These are phyloP conservation scores for Apiospora arundinis DNA, from an alignment of 2,329 filamentous ascomycete genomes.

Conservation along the genomic window DNA sequence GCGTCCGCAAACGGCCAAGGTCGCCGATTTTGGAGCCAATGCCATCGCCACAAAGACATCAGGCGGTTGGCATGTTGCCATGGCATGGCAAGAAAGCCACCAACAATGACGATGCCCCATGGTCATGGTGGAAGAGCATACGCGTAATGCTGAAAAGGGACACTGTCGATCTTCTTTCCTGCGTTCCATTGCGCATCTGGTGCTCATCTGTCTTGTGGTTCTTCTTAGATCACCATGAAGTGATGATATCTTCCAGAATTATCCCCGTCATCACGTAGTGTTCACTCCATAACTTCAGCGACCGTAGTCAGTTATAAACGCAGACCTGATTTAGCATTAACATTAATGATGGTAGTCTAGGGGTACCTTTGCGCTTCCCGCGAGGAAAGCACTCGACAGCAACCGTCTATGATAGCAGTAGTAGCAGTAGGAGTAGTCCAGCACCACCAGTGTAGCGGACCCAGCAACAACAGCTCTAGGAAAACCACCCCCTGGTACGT, in stretches of 20 bases:
- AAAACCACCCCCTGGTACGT: too few relatives aligned
- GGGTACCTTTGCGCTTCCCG: background rate
- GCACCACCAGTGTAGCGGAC: too few relatives aligned
- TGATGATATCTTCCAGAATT: too few relatives aligned
- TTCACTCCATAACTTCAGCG: background rate
- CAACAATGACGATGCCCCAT: background rate
- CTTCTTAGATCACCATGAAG: too few relatives aligned
- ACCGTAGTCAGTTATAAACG: background rate
- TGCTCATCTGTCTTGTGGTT: too few relatives aligned
- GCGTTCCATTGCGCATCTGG: too few relatives aligned
- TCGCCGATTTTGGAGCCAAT: background rate
- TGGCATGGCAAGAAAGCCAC: background rate
- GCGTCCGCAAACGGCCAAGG: background rate
- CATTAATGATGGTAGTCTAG: background rate
- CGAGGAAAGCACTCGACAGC: background rate
- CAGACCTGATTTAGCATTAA: background rate
- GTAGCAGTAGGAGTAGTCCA: too few relatives aligned
- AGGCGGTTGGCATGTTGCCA: too few relatives aligned
- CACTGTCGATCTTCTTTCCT: background rate
- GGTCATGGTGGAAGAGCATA: background rate
- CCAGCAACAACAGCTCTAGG: too few relatives aligned
- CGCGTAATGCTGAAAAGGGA: background rate
- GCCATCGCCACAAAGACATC: background rate
- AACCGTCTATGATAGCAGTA: too few relatives aligned
- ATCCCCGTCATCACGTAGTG: too few relatives aligned